Evolutionary conservation across 1,284 basidiomycete genomes (phyloP).

Genomic region (Malassezia brasiliensis): DNA sequence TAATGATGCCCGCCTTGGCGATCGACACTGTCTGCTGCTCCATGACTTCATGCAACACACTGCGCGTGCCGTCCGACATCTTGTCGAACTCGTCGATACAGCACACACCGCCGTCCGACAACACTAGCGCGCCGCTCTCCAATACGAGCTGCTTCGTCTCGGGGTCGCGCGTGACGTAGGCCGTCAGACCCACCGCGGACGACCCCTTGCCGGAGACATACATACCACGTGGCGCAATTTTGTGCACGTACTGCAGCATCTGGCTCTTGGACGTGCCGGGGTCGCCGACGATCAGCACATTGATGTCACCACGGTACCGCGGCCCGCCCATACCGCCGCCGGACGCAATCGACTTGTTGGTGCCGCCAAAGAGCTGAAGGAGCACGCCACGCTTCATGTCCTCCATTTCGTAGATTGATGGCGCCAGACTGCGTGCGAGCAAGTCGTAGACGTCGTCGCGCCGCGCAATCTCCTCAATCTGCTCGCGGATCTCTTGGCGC

Average conservation of each 20-base stretch:
- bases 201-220: conserved; percentile 79
- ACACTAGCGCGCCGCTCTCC: conserved; percentile 89
- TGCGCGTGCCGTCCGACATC: conserved; percentile 92
- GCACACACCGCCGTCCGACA: conserved; percentile 95
- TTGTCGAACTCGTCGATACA: conserved; percentile 99
- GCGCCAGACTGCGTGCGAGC: conserved; percentile 75
- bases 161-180: conserved; percentile 93
- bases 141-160: conserved; percentile 95
- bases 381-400: conserved; percentile 98
- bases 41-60: conserved; percentile 98
- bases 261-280: conserved; percentile 96
- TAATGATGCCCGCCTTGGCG: conserved; percentile 99
- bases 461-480: conserved; percentile 62
- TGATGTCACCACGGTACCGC: conserved; percentile 93
- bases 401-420: conserved; percentile 94
- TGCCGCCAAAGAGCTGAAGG: conserved; percentile 89
- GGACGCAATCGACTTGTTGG: conserved; percentile 83
- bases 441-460: conserved; percentile 78
- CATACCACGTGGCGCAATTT: conserved; percentile 92
- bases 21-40: conserved; percentile 99
- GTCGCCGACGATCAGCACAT: conserved; percentile 90
- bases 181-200: conserved; percentile 93
- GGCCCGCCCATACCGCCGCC: conserved; percentile 93
- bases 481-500: conserved; percentile 53
- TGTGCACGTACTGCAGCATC: conserved; percentile 83